Conservation (phyloP, 2,329 filamentous ascomycete genomes). For the Cladosporium sp. region DNA sequence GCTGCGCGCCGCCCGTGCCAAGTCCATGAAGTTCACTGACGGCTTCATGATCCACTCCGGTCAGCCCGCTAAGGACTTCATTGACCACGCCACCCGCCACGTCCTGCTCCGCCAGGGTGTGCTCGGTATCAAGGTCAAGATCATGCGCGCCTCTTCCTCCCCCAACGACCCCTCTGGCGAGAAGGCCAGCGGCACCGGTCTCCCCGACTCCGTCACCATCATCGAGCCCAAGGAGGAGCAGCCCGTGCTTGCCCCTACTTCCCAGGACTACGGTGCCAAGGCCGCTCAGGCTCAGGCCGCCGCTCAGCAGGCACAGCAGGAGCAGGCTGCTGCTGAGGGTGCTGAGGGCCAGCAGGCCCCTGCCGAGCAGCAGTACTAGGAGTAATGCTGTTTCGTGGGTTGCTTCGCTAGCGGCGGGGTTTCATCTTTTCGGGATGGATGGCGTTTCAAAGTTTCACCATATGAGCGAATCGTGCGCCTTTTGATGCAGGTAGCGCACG, state of each 20-base stretch:
- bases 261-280: slow-evolving; percentile 99
- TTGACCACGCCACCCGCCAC: slow-evolving; percentile 97
- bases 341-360: slow-evolving; percentile 10
- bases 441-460: slow-evolving; percentile 14
- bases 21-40: slow-evolving; percentile 99
- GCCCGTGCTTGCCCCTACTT: slow-evolving; percentile 88
- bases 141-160: slow-evolving; percentile 84
- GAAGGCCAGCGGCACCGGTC: slow-evolving; percentile 92
- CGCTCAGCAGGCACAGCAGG: slow-evolving; percentile 53
- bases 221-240: slow-evolving; percentile 99
- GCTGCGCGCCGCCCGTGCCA: slow-evolving; percentile 96
- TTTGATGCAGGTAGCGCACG: slow-evolving; percentile 14
- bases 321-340: slow-evolving; percentile 21
- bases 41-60: slow-evolving; percentile 99
- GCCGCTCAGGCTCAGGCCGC: slow-evolving; percentile 60
- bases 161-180: slow-evolving; percentile 88
- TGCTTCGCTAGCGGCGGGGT: slow-evolving; percentile 12
- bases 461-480: slow-evolving; percentile 13
- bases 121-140: slow-evolving; percentile 99
- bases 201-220: slow-evolving; percentile 97
- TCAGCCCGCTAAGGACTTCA: slow-evolving; percentile 99
- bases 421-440: slow-evolving; percentile 10
- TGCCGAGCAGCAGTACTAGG: slow-evolving; percentile 12
- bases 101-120: slow-evolving; percentile 99
- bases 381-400: slow-evolving; percentile 2